phyloP scores from a whole-genome alignment of 768 basidiomycete genomes.

The Russula ochroleuca region DNA sequence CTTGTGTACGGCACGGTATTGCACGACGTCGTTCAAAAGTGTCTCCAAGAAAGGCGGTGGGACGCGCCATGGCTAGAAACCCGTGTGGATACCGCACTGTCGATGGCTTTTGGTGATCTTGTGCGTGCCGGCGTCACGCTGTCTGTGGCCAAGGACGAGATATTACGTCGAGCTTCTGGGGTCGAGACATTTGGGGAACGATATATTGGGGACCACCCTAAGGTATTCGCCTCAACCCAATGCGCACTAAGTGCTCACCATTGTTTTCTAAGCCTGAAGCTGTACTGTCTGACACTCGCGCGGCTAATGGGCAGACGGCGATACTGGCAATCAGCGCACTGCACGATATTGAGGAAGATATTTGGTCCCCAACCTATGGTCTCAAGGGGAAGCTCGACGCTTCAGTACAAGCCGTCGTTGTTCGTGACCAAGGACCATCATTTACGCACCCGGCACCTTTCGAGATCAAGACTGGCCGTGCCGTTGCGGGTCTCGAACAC shows the following conservation, averaged over 20 bases:
- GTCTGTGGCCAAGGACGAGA: constrained; percentile 62
- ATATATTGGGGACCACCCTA: constrained; percentile 62
- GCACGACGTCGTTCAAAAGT: constrained; percentile 86
- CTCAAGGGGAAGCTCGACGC: constrained; percentile 96
- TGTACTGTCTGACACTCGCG: constrained; percentile 62
- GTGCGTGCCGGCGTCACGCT: constrained; percentile 54
- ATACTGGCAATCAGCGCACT: constrained; percentile 69
- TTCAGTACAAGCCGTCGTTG: constrained; percentile 66
- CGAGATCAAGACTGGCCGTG: constrained; percentile 93
- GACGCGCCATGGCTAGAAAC: constrained; percentile 57
- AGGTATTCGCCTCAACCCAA: constrained; percentile 40
- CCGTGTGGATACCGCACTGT: constrained; percentile 53
- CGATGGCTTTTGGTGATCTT: constrained; percentile 54
- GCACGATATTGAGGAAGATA: constrained; percentile 92
- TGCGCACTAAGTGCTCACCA: constrained; percentile 8
- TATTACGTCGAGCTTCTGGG: constrained; percentile 59
- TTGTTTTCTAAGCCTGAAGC: constrained; percentile 50
- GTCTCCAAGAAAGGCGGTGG: constrained; percentile 60
- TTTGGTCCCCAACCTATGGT: constrained; percentile 94
- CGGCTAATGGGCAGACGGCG: constrained; percentile 44
- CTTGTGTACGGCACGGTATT: constrained; percentile 91
- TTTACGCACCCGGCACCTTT: constrained; percentile 59
- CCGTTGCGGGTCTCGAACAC: constrained; percentile 78
- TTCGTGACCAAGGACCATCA: constrained; percentile 33
- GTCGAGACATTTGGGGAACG: constrained; percentile 58